These are phyloP conservation scores for Mortierella sp. DNA, from an alignment of 371 early-diverging fungal species.

Conservation along the genomic window DNA sequence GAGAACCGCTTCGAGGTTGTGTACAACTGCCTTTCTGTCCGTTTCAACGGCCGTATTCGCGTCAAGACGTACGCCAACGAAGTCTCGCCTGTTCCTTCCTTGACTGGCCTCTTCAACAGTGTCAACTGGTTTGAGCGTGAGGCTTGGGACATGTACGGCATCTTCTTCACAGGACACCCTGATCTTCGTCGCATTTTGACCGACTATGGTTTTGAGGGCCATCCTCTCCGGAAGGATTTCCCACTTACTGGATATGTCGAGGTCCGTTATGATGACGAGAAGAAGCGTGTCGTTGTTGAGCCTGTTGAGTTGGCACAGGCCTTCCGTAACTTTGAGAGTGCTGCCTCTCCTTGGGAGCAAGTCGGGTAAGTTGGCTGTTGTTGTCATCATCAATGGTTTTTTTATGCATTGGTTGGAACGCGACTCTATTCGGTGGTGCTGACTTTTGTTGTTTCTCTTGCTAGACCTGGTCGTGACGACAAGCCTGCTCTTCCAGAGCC, in stretches of 20 bases:
- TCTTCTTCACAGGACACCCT: slow-evolving; percentile 96
- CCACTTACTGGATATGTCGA: slow-evolving; percentile 96
- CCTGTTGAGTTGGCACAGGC: slow-evolving; percentile 96
- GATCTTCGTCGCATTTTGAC: slow-evolving; percentile 97
- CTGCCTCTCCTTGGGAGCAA: slow-evolving; percentile 91
- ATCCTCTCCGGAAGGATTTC: slow-evolving; percentile 98
- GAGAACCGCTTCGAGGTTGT: slow-evolving; percentile 96
- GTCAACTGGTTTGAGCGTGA: slow-evolving; percentile 99
- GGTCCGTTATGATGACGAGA: slow-evolving; percentile 96
- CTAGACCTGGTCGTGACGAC: slow-evolving; percentile 54
- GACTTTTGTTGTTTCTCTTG: neutral
- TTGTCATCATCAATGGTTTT: neutral
- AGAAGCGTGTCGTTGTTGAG: slow-evolving; percentile 96
- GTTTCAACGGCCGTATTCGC: slow-evolving; percentile 93
- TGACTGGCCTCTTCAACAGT: slow-evolving; percentile 76
- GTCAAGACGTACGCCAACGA: slow-evolving; percentile 98
- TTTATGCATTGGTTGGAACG: neutral
- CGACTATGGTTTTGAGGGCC: slow-evolving; percentile 98
- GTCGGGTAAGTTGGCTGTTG: slow-evolving; percentile 59
- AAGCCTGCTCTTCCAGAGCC: slow-evolving; percentile 53
- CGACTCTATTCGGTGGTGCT: neutral
- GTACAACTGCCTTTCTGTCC: slow-evolving; percentile 90
- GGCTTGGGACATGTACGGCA: slow-evolving; percentile 98
- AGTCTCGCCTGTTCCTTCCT: slow-evolving; percentile 89
- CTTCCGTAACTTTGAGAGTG: slow-evolving; percentile 93